Evolutionary conservation across 352 stramenopile genomes (phyloP), one percentile per base, ranked within the genome.

Genomic region (Phytopythium vexans): DNA sequence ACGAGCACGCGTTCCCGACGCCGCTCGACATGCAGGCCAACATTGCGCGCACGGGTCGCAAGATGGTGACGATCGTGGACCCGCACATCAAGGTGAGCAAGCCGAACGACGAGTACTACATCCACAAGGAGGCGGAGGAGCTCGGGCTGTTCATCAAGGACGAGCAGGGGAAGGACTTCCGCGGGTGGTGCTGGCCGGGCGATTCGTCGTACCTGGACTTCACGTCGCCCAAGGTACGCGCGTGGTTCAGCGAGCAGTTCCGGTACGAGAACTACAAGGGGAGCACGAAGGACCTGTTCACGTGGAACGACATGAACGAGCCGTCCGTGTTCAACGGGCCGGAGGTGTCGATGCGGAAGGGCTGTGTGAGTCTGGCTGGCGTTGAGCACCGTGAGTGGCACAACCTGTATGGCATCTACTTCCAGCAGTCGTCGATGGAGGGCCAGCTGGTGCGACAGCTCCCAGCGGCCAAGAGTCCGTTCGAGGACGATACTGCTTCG

Each of bases 301-400:
- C 92, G 7, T 99, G 97, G 97, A 99, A 99, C 74, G 97, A 99
- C 77, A 99, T 99, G 97, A 99, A 99, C 74, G 97, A 99, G 77
- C 96, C 96, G 14, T 98, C 82, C 32, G 97, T 99, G 14, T 99
- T 99, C 61, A 99, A 99, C 58, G 97, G 97, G 12, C 97, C 97
- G 0, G 97, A 99, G 74, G 97, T 99, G n/a, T 96, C 92, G 1
- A 99, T 99, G 96, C 82, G 88, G 59, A 99, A 99, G 70, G 90
- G 98, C 60, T 79, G 87, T 37, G 62, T 82, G 39, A 98, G 94
- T 60, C 59, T 98, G 9, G 70, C 87, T 4, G 95, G 92, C 27
- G 79, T 98, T 11, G 97, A 99, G 74, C 97, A 99, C 73, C 88
- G 97, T 37, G 96, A 99, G 66, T 99, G 97, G 97, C 97, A 99